phyloP scores from a whole-genome alignment of 352 stramenopile genomes.

The Globisporangium solare region DNA sequence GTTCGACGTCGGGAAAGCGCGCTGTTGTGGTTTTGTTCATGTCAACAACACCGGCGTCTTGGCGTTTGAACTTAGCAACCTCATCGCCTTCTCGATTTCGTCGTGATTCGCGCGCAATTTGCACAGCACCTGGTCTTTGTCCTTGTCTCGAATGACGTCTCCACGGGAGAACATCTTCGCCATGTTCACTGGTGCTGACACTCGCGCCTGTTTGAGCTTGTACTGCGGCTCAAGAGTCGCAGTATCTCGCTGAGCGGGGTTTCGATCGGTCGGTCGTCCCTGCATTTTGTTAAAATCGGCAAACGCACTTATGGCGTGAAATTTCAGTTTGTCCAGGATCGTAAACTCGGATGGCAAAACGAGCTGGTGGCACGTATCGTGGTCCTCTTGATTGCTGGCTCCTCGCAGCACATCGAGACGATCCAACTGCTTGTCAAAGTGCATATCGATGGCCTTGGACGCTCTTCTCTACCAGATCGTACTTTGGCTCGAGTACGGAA shows the following conservation, averaged over 20 bases:
- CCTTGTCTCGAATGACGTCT: not conserved
- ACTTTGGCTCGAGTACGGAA: constrained; percentile 11
- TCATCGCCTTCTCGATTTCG: constrained; percentile 9
- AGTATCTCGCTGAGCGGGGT: not conserved
- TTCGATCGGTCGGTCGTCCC: not conserved
- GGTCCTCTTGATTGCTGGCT: not conserved
- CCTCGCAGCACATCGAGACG: not conserved
- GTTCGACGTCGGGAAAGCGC: not conserved
- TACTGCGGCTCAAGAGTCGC: not conserved
- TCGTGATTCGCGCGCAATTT: constrained; percentile 12
- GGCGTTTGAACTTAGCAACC: constrained; percentile 12
- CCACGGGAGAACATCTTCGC: not conserved
- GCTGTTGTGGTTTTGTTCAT: constrained; percentile 2
- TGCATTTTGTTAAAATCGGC: constrained; percentile 8
- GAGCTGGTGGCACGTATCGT: not conserved
- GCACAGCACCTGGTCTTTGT: constrained; percentile 3
- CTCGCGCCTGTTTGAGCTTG: not conserved
- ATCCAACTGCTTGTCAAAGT: constrained; percentile 11
- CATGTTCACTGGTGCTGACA: not conserved
- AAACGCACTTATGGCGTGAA: not conserved
- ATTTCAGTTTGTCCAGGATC: constrained; percentile 7
- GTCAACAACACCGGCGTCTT: constrained; percentile 1
- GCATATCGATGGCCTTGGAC: constrained; percentile 10
- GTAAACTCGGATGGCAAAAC: constrained; percentile 5
- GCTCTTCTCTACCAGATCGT: constrained; percentile 3